Base-by-base conservation (phyloP, 176 grass and related monocot genomes). In the Echinochloa phyllopogon region DNA sequence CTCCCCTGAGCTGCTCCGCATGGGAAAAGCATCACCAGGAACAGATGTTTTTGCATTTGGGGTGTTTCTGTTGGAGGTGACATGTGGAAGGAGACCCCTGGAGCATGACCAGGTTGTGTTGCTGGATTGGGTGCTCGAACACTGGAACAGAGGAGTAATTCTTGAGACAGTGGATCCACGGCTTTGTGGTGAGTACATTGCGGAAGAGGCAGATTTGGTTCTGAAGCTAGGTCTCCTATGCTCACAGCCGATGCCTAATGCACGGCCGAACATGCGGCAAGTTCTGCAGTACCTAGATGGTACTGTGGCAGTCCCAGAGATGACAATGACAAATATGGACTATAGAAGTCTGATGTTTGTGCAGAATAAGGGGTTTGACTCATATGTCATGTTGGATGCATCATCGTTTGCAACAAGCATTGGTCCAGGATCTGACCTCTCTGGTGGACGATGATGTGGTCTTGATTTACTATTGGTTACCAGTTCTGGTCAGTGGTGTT, bases 221-320 rank as follows among this genome's bases (percentile, higher is more conserved):
- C 79, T 90, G 14, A 90, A 88, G 55, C 72, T 90, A 60, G 93
- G 90, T 4, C 61, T 95, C 37, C n/a, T 90, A 5, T 95, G 90
- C 69, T 84, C 60, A 13, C 90, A 95, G 9, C 89, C 87, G 2
- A 76, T 83, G 58, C 82, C 90, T 12, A 29, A 20, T 42, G 74
- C 73, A 13, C 77, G 88, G 50, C 93, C 79, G 5, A 88, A 62
- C 74, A 90, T 92, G 79, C 60, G 77, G 49, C 78, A 86, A 73
- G 83, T 88, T 72, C 41, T 90, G 68, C 82, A 88, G 17, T 76
- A 73, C 81, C 70, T 90, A 6, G 69, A 82, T 0, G 72, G 87
- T 15, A 80, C 69, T 0, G 10, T 56, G n/a, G 6, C 29, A 2
- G 47, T 85, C 17, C 85, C 87, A 12, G 81, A 87, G 23, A 38